Conservation (phyloP, 73 alveolate genomes). For the Paramecium pentaurelia region DNA sequence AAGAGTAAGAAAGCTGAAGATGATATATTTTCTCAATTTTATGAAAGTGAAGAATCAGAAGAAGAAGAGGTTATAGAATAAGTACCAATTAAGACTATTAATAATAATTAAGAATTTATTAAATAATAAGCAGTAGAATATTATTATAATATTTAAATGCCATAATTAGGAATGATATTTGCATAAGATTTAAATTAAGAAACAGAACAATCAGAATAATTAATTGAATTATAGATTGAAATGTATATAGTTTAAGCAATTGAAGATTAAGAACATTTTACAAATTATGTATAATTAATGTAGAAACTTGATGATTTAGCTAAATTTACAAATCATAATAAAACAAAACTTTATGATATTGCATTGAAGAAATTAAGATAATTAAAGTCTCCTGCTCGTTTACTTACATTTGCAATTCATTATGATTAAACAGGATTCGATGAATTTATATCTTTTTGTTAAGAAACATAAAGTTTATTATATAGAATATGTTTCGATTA, state of each 20-base stretch:
- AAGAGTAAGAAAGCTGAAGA: not conserved
- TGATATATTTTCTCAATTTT: slow-evolving; percentile 39
- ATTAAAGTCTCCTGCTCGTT: slow-evolving; percentile 24
- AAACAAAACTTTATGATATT: not conserved
- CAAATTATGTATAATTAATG: not conserved
- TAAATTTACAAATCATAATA: not conserved
- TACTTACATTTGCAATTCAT: slow-evolving; percentile 14
- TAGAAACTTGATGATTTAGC: slow-evolving; percentile 37
- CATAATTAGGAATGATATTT: slow-evolving; percentile 11
- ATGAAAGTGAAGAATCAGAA: slow-evolving; percentile 27
- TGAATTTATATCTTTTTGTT: slow-evolving; percentile 15
- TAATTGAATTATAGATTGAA: not conserved
- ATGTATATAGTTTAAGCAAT: not conserved
- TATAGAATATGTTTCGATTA: slow-evolving; percentile 23
- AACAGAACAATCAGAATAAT: not conserved
- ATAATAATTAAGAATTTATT: not conserved
- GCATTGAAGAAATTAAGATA: not conserved
- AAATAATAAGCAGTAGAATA: slow-evolving; percentile 34
- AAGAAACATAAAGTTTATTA: not conserved
- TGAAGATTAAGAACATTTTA: slow-evolving; percentile 32
- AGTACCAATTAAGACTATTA: not conserved
- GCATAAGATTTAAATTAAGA: not conserved
- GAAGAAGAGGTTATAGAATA: not conserved
- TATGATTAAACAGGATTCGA: slow-evolving; percentile 17
- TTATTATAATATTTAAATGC: slow-evolving; percentile 31